These are phyloP conservation scores for Trapa incisa DNA, from an alignment of 345 rosid species.

Conservation along the genomic window DNA sequence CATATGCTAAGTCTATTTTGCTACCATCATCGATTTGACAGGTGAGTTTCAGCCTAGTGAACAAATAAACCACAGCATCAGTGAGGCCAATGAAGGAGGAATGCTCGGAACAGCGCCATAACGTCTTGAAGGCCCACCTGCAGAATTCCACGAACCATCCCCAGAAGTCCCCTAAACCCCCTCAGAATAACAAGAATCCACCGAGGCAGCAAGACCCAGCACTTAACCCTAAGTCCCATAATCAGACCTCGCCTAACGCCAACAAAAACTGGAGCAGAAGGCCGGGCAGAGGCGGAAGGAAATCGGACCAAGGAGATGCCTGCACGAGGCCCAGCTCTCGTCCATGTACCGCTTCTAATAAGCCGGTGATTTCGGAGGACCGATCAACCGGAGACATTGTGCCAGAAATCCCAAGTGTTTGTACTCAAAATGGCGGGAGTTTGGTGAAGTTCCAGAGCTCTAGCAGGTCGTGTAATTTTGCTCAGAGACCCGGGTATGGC, in stretches of 20 bases:
- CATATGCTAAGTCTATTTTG: slow-evolving; percentile 26
- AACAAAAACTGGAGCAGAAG: slow-evolving; percentile 71
- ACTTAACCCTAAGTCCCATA: slow-evolving; percentile 22
- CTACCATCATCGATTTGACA: slow-evolving; percentile 4
- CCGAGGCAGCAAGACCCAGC: slow-evolving; percentile 24
- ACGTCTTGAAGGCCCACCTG: slow-evolving; percentile 52
- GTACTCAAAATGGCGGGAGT: slow-evolving; percentile 28
- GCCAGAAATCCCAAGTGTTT: slow-evolving; percentile 19
- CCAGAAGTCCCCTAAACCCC: slow-evolving; percentile 42
- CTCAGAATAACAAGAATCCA: slow-evolving; percentile 66
- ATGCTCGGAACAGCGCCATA: slow-evolving; percentile 42
- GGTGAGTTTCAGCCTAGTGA: background rate
- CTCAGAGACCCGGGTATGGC: slow-evolving; percentile 84
- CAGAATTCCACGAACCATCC: slow-evolving; percentile 44
- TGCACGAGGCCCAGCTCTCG: slow-evolving; percentile 89
- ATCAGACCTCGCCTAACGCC: slow-evolving; percentile 40
- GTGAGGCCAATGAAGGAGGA: slow-evolving; percentile 88
- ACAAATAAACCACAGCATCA: slow-evolving; percentile 39
- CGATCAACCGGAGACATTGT: slow-evolving; percentile 17
- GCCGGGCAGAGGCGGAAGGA: slow-evolving; percentile 86
- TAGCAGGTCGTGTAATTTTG: slow-evolving; percentile 64
- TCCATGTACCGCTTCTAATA: slow-evolving; percentile 58
- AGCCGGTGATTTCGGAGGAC: slow-evolving; percentile 29
- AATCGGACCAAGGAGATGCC: slow-evolving; percentile 81
- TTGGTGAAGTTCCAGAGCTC: slow-evolving; percentile 49